phyloP scores from a whole-genome alignment of 176 grass and related monocot species.

The Oryza punctata region DNA sequence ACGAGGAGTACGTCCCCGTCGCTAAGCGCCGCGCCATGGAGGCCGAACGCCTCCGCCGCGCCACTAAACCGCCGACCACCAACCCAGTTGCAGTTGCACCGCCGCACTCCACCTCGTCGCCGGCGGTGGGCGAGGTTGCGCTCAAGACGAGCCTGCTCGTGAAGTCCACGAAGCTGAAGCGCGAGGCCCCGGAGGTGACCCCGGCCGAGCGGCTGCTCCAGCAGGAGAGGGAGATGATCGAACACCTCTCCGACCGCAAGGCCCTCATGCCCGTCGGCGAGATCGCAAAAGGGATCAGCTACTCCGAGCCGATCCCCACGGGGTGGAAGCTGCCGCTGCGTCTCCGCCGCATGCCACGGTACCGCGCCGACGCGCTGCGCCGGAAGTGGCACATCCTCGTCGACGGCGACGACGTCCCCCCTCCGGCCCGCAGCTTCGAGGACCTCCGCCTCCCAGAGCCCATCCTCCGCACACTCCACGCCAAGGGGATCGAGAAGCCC shows the following conservation, averaged over 20 bases:
- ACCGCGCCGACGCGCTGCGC: slow-evolving; percentile 54
- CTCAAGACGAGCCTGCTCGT: slow-evolving; percentile 52
- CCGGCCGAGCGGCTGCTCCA: slow-evolving; percentile 47
- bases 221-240: slow-evolving; percentile 67
- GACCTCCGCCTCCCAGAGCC: slow-evolving; percentile 79
- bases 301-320: slow-evolving; percentile 55
- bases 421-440: slow-evolving; percentile 62
- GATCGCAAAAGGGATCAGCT: slow-evolving; percentile 71
- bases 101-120: background rate
- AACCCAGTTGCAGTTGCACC: background rate
- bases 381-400: slow-evolving; percentile 81
- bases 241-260: slow-evolving; percentile 53
- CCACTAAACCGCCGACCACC: background rate
- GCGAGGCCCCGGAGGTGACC: slow-evolving; percentile 57
- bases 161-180: slow-evolving; percentile 58
- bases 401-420: slow-evolving; percentile 72
- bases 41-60: slow-evolving; percentile 38
- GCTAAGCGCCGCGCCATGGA: slow-evolving; percentile 55
- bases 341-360: slow-evolving; percentile 51
- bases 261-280: slow-evolving; percentile 73
- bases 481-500: slow-evolving; percentile 72
- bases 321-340: slow-evolving; percentile 67
- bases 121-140: background rate
- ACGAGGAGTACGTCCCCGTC: slow-evolving; percentile 57
- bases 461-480: slow-evolving; percentile 60